Percentiles rank a stretch among this genome's conserved stretches.
These are phyloP conservation scores for Trichoderma oligosporum DNA, from an alignment of 2,329 filamentous ascomycete species.

Conservation along the genomic window DNA sequence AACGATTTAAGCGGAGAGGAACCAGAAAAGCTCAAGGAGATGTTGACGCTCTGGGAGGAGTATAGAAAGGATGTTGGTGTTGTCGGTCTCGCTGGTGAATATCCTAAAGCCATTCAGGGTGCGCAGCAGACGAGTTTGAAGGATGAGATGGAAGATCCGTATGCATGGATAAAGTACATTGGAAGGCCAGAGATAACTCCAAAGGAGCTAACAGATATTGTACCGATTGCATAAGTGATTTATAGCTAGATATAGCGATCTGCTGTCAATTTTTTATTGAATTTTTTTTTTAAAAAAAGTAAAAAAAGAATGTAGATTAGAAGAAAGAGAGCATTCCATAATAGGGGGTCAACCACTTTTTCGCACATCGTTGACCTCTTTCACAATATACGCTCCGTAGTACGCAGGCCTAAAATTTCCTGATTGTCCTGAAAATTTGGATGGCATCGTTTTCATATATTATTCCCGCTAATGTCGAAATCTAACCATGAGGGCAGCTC, in stretches of 20 bases:
- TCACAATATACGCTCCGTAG: not conserved
- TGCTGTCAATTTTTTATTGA: too few relatives aligned
- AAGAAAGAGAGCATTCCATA: not conserved
- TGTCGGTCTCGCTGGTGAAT: conserved; percentile 13
- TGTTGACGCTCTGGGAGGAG: conserved; percentile 32
- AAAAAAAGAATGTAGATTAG: not conserved
- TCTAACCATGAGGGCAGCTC: conserved; percentile 8
- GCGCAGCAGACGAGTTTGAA: conserved; percentile 1
- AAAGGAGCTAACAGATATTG: not conserved
- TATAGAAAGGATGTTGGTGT: conserved; percentile 31
- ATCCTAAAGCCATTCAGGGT: not conserved
- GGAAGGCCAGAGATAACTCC: conserved; percentile 8
- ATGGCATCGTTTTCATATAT: not conserved
- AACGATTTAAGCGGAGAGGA: conserved; percentile 28
- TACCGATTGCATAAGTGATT: not conserved
- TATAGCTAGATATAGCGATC: not conserved
- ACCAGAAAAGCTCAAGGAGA: conserved; percentile 28
- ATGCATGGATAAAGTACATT: conserved; percentile 18
- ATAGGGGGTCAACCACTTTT: not conserved
- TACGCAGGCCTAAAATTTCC: not conserved
- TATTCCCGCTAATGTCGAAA: conserved; percentile 7
- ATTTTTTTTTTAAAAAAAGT: too few relatives aligned
- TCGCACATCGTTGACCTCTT: not conserved
- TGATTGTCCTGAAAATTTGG: not conserved
- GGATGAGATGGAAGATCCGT: conserved; percentile 16